Evolutionary conservation across 108 stramenopile genomes (phyloP), one percentile per base, ranked within the genome.

Genomic region (Fistulifera pelliculosa): DNA sequence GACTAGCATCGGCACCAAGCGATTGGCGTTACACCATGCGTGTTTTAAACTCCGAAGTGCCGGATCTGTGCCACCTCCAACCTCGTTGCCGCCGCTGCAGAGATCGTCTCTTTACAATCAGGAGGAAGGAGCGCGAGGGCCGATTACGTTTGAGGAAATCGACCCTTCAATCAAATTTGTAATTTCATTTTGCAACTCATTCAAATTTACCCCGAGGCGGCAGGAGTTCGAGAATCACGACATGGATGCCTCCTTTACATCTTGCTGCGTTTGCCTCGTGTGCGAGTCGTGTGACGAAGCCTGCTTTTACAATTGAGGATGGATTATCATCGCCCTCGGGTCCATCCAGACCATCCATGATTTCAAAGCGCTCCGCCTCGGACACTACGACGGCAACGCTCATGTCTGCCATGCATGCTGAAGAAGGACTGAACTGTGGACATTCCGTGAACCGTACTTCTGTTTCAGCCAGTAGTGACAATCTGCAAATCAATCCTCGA

Each of bases 161-260:
- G 31, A 35, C 31, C 31, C 31, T 35, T 35, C 8, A 35, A 6
- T 6, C 31, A 35, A 35, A 81, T 87, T 12, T 86, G 84, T 58
- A 73, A 79, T 53, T 79, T 80, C 48, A 86, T 93, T 54, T 58
- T 88, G 17, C 49, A 66, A 3, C 59, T 93, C 10, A 57, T 93
- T 7, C 45, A 61, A 38, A 16, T 86, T 10, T 80, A 88, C 52
- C 90, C 90, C 7, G 83, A 87, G 45, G 86, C 87, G 22, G 83
- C 82, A 14, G 65, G 74, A 53, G 67, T 67, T 54, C 64, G 90
- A 51, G 90, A 93, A 45, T 75, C 80, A n/a, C 73, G 87, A 24
- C 90, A 93, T 49, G 90, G 90, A 8, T 93, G 90, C 65, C 58
- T 93, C 90, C 90, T 1, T 41, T 93, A 23, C 90, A 93, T 69